Evolutionary conservation across 768 basidiomycete species (phyloP), one percentile per base, ranked within the genome.

Genomic region (Serendipita vermifera): DNA sequence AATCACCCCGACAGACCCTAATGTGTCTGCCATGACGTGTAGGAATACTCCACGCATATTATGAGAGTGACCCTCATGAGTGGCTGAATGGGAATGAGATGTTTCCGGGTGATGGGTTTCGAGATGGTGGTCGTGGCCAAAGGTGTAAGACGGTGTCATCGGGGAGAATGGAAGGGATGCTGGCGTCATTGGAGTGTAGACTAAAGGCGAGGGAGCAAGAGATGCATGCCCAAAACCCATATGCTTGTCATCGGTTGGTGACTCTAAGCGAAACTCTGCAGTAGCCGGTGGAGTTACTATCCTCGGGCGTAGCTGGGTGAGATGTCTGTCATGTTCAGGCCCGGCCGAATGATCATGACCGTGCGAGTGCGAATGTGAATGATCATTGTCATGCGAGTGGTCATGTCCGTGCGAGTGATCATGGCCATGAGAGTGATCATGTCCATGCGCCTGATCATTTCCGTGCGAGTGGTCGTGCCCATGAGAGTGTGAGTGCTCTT

Each of bases 1-100:
- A 65, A 99, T 99, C 15, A 99, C 96, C 15, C 96, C 96, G 20
- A 98, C 92, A 15, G 92, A 96, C 41, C 96, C 96, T 6, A 97
- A 76, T 9, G 94, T 96, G 64, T 97, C 93, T 86, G 89, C 59
- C 33, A 41, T 35, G 36, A 46, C 53, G 33, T 51, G 46, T n/a
- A 57, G 36, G 31, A 59, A 55, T 27, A 75, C 92, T 15, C 96
- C 96, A 32, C 92, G 85, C 96, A 99, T 99, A 67, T 99, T 99
- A 68, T 98, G 90, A 68, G 87, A 90, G 64, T 94, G 91, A 0
- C 87, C 85, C 67, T 91, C 85, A 20, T 64, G 62, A 29, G 64
- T 41, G 61, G 51, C 63, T 62, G 55, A 58, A 57, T 74, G 75
- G 38, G 69, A 67, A 62, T 83, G 85, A 9, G 72, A 69, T 43